Evolutionary conservation across 441 rosid genomes (phyloP), one percentile per base, ranked within the genome.

Genomic region (Breynia disticha): DNA sequence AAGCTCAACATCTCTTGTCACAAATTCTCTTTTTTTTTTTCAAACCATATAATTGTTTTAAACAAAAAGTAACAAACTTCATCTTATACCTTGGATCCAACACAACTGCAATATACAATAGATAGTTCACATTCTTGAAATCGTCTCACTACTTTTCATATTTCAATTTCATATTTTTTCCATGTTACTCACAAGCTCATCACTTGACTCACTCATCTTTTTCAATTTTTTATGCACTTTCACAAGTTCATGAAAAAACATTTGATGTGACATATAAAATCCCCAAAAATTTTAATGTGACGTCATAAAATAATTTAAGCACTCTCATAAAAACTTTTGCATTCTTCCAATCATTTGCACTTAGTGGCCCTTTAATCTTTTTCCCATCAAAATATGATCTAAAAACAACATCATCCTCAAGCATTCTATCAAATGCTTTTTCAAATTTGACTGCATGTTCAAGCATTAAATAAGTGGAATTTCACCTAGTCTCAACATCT

Each of bases 401-500:
- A 41, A 11, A 41, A 4, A 13, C 9, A 1, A 4, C 3, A 41
- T 41, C n/a, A 15, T 2, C n/a, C 0, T 11, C 44, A 11, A 11
- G 3, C 7, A 35, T 39, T 11, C 42, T 16, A 2, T 6, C 44
- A 49, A 65, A 62, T 10, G 37, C 38, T 9, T 19, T 50, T 16
- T 50, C 20, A 54, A 41, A 61, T 1, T 57, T 66, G 9, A 44
- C 6, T 3, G 41, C 28, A 0, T 4, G 20, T 13, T 49, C 59
- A 16, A 70, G 47, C 65, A 50, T 66, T 5, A 21, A 1, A 15
- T 45, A 55, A 0, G 50, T 70, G 3, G 24, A 58, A 37, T 58
- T 62, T 48, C 44, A 70, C 12, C 37, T 13, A 15, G 51, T 65
- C 2, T 43, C 41, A 8, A 39, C 32, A 49, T 65, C 57, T 7